Conservation (phyloP, 306 rosid genomes). For the Prunus davidiana region DNA sequence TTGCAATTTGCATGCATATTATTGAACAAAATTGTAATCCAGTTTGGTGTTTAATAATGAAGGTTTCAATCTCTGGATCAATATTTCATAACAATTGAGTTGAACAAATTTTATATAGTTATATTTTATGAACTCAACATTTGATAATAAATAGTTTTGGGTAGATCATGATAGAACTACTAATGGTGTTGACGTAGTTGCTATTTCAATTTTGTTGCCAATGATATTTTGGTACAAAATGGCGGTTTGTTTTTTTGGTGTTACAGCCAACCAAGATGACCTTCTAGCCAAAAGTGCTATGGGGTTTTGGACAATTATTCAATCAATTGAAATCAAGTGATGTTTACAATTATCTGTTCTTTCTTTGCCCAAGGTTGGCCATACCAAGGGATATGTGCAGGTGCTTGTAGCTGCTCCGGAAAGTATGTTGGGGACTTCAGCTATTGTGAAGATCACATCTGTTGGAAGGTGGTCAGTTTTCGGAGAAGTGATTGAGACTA, state of each 20-base stretch:
- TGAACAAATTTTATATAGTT: neutral
- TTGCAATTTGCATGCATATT: neutral
- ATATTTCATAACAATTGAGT: constrained; percentile 5
- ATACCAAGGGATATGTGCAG: constrained; percentile 92
- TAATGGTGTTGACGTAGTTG: neutral
- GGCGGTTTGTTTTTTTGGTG: no score
- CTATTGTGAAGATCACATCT: constrained; percentile 70
- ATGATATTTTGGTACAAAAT: neutral
- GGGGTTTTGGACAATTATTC: neutral
- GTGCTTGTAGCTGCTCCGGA: constrained; percentile 75
- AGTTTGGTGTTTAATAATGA: neutral
- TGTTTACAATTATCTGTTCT: constrained; percentile 22
- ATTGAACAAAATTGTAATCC: neutral
- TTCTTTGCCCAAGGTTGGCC: constrained; percentile 74
- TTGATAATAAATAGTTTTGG: neutral
- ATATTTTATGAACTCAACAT: neutral
- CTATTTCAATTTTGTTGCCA: neutral
- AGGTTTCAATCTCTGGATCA: neutral
- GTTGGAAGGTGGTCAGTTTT: constrained; percentile 97
- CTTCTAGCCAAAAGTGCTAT: neutral
- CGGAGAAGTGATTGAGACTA: constrained; percentile 72
- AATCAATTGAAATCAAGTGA: neutral
- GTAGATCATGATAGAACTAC: neutral
- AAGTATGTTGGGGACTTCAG: constrained; percentile 81
- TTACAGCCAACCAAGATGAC: no score